phyloP scores from a whole-genome alignment of 345 rosid genomes.

The Pseudoturritis turrita region DNA sequence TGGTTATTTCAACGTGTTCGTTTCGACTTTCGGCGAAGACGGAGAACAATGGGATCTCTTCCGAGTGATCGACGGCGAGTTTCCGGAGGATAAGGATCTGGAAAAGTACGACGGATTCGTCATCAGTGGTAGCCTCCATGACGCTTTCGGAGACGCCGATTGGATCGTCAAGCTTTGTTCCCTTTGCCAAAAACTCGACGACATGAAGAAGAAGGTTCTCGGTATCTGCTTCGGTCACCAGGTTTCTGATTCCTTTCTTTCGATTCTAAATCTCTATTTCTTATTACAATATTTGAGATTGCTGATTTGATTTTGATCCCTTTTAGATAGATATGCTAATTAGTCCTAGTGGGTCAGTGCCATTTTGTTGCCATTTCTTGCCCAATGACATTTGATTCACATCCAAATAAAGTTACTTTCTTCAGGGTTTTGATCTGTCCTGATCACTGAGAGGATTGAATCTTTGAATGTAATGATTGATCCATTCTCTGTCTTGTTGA shows the following conservation, averaged over 20 bases:
- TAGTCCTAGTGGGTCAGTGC: too few species aligned
- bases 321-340: too few species aligned
- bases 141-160: constrained; percentile 65
- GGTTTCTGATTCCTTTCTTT: constrained; percentile 47
- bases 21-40: constrained; percentile 58
- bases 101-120: constrained; percentile 67
- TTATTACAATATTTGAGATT: too few species aligned
- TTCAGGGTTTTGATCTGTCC: too few species aligned
- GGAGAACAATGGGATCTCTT: constrained; percentile 77
- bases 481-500: background rate
- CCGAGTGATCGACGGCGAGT: constrained; percentile 76
- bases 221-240: constrained; percentile 97
- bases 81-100: constrained; percentile 61
- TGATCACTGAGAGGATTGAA: too few species aligned
- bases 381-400: too few species aligned
- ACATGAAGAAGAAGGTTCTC: constrained; percentile 76
- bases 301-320: background rate
- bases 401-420: too few species aligned
- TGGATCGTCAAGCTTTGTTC: constrained; percentile 80
- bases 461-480: background rate
- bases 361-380: too few species aligned
- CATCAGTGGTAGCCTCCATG: constrained; percentile 74
- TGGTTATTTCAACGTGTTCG: constrained; percentile 78
- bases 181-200: constrained; percentile 54
- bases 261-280: too few species aligned